Conservation (phyloP, 768 basidiomycete species). For the Termitomyces sp. region DNA sequence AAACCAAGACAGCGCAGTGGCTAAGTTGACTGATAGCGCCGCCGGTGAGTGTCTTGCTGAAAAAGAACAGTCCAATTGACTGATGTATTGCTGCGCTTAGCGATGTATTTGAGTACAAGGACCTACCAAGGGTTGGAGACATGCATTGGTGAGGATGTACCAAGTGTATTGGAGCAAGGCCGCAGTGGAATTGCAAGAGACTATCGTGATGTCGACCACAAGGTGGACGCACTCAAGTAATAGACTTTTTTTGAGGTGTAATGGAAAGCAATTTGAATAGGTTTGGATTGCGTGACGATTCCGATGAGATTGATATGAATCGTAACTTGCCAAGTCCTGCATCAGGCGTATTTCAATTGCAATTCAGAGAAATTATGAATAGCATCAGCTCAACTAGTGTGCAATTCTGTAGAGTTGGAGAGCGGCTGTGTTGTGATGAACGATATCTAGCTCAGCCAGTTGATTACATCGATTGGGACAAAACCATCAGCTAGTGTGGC, state of each 20-base stretch:
- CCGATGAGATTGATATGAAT: no score
- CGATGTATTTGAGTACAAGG: slow-evolving; percentile 66
- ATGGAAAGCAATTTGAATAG: no score
- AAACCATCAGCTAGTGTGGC: not conserved
- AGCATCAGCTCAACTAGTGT: no score
- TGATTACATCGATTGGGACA: not conserved
- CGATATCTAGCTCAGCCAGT: not conserved
- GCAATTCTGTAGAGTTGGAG: not conserved
- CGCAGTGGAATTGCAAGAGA: slow-evolving; percentile 85
- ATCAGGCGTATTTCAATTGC: no score
- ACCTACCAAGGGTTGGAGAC: slow-evolving; percentile 80
- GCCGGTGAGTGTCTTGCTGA: slow-evolving; percentile 44
- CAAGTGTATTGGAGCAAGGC: slow-evolving; percentile 83
- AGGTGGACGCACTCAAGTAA: not conserved
- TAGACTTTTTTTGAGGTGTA: no score
- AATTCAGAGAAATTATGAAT: no score
- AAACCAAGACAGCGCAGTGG: slow-evolving; percentile 57
- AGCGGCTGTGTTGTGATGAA: not conserved
- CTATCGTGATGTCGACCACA: slow-evolving; percentile 56
- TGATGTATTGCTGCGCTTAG: slow-evolving; percentile 26
- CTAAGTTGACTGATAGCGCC: slow-evolving; percentile 56
- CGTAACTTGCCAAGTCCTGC: no score
- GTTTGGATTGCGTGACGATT: no score
- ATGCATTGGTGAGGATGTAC: slow-evolving; percentile 70
- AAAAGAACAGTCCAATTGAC: not conserved